A percentile compares a stretch with the other conserved stretches of the same genome.
Conservation (phyloP, 139 green algal genomes). For the Chlamydomonas schloesseri region DNA sequence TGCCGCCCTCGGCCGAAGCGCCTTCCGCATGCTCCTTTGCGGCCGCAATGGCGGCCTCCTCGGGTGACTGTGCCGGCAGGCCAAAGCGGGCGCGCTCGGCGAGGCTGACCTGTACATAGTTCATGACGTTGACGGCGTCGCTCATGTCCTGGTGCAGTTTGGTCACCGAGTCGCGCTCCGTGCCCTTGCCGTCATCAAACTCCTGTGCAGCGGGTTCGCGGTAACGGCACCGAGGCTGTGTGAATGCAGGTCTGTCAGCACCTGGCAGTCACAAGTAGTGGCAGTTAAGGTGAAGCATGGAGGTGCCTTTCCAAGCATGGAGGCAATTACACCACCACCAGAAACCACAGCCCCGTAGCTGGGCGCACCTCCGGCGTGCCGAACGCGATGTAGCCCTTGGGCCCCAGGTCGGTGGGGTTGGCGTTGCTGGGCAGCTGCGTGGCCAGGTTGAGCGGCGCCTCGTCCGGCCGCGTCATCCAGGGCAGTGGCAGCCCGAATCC, state of each 20-base stretch:
- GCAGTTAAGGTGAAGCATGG: no score
- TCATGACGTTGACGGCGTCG: slow-evolving; percentile 60
- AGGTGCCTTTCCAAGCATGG: no score
- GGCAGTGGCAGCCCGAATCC: slow-evolving; percentile 36
- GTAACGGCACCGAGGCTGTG: no score
- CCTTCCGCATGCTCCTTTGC: no score
- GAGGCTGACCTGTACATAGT: slow-evolving; percentile 31
- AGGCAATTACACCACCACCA: no score
- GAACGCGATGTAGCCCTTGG: slow-evolving; percentile 68
- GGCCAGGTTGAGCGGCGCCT: slow-evolving; percentile 64
- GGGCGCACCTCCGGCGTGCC: slow-evolving; percentile 28
- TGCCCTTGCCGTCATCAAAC: slow-evolving; percentile 63
- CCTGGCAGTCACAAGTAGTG: no score
- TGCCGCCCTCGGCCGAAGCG: neutral
- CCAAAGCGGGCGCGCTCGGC: neutral
- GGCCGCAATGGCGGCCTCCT: no score
- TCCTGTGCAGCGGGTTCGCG: slow-evolving; percentile 5
- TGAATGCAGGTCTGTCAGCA: no score
- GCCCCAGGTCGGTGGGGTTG: slow-evolving; percentile 66
- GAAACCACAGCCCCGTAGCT: no score
- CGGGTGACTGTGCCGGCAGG: no score
- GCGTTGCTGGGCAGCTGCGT: slow-evolving; percentile 30
- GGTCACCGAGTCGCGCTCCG: slow-evolving; percentile 87
- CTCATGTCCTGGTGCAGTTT: slow-evolving; percentile 92
- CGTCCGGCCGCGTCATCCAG: slow-evolving; percentile 49